These are phyloP conservation scores for Limonium bicolor DNA, from an alignment of 148 eudicot species.

Conservation along the genomic window DNA sequence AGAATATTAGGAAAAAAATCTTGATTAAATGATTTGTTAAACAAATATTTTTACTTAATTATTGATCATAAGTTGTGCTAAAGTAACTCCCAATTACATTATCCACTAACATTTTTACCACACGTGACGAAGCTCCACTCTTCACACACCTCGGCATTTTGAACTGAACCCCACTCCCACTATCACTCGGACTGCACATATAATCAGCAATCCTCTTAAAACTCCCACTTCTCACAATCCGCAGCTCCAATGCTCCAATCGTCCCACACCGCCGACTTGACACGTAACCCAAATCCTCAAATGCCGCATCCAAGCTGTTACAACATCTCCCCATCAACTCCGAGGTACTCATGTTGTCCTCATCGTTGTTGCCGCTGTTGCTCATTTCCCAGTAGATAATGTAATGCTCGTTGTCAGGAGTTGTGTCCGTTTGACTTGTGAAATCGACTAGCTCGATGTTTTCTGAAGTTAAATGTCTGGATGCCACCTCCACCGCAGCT, in stretches of 20 bases:
- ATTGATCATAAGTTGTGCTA: constrained; percentile 5
- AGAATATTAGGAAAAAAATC: no score
- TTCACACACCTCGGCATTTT: constrained; percentile 8
- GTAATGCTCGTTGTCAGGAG: constrained; percentile 32
- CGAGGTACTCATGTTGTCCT: not conserved
- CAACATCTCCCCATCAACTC: constrained; percentile 25
- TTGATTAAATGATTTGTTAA: no score
- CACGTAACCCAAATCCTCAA: constrained; percentile 43
- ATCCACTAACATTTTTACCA: constrained; percentile 2
- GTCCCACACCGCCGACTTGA: not conserved
- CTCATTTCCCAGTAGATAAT: constrained; percentile 44
- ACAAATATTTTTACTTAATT: not conserved
- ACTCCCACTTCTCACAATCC: constrained; percentile 6
- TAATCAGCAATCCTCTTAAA: constrained; percentile 5
- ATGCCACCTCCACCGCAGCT: constrained; percentile 34
- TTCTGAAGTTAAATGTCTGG: constrained; percentile 17
- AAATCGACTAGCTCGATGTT: constrained; percentile 42
- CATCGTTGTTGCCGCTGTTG: constrained; percentile 18
- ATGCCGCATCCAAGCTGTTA: constrained; percentile 32
- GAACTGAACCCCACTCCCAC: constrained; percentile 4
- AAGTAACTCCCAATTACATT: constrained; percentile 3
- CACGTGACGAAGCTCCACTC: constrained; percentile 3
- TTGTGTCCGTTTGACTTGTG: constrained; percentile 31
- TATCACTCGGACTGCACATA: not conserved
- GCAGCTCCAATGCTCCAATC: constrained; percentile 7